These are phyloP conservation scores for Claviceps lovelessii DNA, from an alignment of 2,329 filamentous ascomycete species.

Conservation along the genomic window DNA sequence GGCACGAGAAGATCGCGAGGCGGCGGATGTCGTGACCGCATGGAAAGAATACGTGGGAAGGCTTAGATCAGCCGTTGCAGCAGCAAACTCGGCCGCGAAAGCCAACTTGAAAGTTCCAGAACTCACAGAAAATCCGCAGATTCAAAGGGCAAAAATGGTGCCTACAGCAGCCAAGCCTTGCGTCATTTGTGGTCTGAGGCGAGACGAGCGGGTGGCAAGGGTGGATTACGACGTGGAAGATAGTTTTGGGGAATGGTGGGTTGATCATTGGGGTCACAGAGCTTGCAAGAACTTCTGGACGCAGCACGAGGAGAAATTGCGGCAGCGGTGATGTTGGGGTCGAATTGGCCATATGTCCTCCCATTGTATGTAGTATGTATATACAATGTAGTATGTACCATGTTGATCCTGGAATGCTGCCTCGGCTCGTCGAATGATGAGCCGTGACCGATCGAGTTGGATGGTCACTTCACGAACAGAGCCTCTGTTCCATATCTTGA, in stretches of 20 bases:
- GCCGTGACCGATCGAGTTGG: not conserved
- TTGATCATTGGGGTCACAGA: slow-evolving; percentile 72
- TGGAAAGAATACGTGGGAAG: slow-evolving; percentile 68
- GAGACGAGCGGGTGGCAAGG: slow-evolving; percentile 67
- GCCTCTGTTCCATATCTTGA: not conserved
- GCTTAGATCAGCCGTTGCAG: slow-evolving; percentile 57
- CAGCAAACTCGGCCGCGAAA: slow-evolving; percentile 45
- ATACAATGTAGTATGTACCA: too few species aligned
- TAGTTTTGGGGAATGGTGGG: slow-evolving; percentile 94
- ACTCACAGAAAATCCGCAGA: slow-evolving; percentile 51
- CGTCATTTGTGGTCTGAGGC: slow-evolving; percentile 72
- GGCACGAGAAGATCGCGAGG: slow-evolving; percentile 74
- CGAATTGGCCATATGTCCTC: too few species aligned
- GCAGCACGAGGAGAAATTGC: slow-evolving; percentile 54
- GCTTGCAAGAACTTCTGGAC: slow-evolving; percentile 78
- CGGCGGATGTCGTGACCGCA: slow-evolving; percentile 55
- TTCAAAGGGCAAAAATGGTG: slow-evolving; percentile 57
- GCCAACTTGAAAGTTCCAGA: slow-evolving; percentile 49
- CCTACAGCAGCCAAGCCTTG: slow-evolving; percentile 62
- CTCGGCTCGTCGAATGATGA: not conserved
- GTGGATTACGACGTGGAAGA: slow-evolving; percentile 70
- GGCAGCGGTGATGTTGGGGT: slow-evolving; percentile 40
- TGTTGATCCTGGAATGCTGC: too few species aligned
- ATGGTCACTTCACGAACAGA: not conserved
- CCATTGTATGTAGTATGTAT: too few species aligned